Conservation (phyloP, 441 rosid genomes). For the Flueggea neowawraea region DNA sequence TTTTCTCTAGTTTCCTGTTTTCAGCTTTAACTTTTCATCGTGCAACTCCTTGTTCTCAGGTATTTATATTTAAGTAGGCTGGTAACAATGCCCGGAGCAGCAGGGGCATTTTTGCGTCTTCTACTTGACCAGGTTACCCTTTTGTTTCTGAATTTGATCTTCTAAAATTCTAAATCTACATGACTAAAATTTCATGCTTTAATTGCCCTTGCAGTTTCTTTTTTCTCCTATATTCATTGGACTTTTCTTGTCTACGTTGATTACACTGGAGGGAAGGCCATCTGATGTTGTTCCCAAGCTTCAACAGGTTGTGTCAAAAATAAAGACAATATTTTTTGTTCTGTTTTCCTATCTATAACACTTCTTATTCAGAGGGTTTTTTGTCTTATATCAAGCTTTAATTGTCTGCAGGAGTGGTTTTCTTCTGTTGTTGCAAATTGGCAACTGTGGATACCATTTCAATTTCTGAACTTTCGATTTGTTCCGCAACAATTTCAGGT, state of each 20-base stretch:
- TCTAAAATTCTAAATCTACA: not conserved
- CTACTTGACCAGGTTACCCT: slow-evolving; percentile 71
- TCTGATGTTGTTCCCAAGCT: slow-evolving; percentile 74
- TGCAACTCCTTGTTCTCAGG: slow-evolving; percentile 32
- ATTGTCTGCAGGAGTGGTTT: slow-evolving; percentile 69
- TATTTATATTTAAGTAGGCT: slow-evolving; percentile 69
- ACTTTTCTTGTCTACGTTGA: slow-evolving; percentile 68
- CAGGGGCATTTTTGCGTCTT: slow-evolving; percentile 70
- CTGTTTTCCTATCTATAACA: not conserved
- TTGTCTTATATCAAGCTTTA: slow-evolving; percentile 5
- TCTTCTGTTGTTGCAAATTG: slow-evolving; percentile 84
- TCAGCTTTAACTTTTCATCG: not conserved
- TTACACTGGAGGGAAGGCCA: slow-evolving; percentile 85
- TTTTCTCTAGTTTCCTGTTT: not conserved
- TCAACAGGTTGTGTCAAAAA: slow-evolving; percentile 55
- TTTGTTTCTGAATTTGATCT: not conserved
- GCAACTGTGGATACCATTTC: slow-evolving; percentile 97
- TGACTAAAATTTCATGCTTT: not conserved
- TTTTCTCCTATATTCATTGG: slow-evolving; percentile 80
- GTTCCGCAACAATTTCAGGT: slow-evolving; percentile 97
- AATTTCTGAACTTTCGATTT: slow-evolving; percentile 89
- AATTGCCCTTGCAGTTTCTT: slow-evolving; percentile 46
- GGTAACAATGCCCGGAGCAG: slow-evolving; percentile 61
- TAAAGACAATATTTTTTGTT: slow-evolving; percentile 2
- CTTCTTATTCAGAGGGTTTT: not conserved